Evolutionary conservation across 75 land plant genomes (phyloP).

Genomic region (Sequoiadendron giganteum): DNA sequence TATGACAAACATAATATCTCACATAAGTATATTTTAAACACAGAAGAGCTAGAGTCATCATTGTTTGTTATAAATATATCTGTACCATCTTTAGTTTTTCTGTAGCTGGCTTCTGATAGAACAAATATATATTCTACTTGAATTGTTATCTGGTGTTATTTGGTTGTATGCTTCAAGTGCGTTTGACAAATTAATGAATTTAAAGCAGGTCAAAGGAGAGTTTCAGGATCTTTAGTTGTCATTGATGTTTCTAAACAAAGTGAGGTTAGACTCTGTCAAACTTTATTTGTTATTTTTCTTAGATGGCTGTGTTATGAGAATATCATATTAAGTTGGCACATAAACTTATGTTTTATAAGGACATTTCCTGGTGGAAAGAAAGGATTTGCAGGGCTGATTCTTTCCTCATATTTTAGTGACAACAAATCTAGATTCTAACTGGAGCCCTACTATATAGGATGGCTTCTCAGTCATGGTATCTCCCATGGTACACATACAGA

Average conservation of each 20-base stretch:
- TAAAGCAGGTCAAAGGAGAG: conserved; percentile 49
- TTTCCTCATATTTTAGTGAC: neutral
- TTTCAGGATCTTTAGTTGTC: conserved; percentile 84
- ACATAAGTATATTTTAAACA: conserved; percentile 33
- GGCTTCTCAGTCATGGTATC: conserved; percentile 73
- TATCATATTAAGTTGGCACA: neutral
- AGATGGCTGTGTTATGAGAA: neutral
- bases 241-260: conserved; percentile 59
- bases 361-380: neutral
- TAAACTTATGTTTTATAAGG: no score
- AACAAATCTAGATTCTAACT: neutral
- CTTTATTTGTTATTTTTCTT: conserved; percentile 12
- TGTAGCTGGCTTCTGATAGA: neutral
- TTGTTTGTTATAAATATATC: neutral
- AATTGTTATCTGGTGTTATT: neutral
- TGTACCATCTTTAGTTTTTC: neutral
- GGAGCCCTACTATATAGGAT: conserved; percentile 43
- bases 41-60: neutral
- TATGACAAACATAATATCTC: conserved; percentile 58
- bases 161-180: neutral
- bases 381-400: neutral
- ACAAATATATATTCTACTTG: neutral
- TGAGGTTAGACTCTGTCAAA: conserved; percentile 47
- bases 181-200: neutral
- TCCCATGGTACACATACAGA: conserved; percentile 72